phyloP scores from a whole-genome alignment of 768 basidiomycete species.

The Amyloporia xantha region DNA sequence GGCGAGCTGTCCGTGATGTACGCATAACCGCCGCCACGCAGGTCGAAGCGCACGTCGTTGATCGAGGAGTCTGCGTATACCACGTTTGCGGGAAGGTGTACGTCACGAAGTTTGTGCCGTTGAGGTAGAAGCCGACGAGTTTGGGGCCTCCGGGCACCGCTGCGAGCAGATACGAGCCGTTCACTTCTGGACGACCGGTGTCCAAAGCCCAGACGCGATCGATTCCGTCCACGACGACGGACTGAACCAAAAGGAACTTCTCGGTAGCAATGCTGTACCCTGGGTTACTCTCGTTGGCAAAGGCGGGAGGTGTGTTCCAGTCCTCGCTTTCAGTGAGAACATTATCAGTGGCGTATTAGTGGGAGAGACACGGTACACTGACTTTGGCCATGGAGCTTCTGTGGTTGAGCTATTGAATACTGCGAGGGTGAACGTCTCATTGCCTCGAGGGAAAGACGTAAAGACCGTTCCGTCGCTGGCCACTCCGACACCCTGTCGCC shows the following conservation, averaged over 20 bases:
- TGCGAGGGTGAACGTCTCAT: constrained; percentile 16
- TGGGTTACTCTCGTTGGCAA: constrained; percentile 15
- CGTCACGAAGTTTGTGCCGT: constrained; percentile 10
- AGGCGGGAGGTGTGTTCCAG: constrained; percentile 17
- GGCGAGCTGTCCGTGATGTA: constrained; percentile 18
- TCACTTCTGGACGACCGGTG: constrained; percentile 19
- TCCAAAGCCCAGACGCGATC: constrained; percentile 22
- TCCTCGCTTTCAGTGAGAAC: constrained; percentile 7
- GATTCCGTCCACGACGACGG: constrained; percentile 19
- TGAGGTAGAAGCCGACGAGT: constrained; percentile 17
- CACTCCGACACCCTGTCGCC: constrained; percentile 14
- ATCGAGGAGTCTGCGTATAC: constrained; percentile 17
- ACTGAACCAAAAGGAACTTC: constrained; percentile 18
- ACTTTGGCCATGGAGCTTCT: constrained; percentile 15
- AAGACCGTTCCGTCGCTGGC: constrained; percentile 13
- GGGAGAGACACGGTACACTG: neutral
- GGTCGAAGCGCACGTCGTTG: constrained; percentile 20
- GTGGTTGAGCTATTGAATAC: constrained; percentile 11
- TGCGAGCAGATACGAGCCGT: constrained; percentile 14
- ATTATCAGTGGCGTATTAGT: neutral
- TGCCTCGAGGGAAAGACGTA: constrained; percentile 15
- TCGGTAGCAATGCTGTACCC: constrained; percentile 14
- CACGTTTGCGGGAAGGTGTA: constrained; percentile 17
- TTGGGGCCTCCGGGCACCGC: constrained; percentile 16
- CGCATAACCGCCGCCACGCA: constrained; percentile 17